Percentiles rank a stretch among this genome's conserved stretches.
phyloP scores from a whole-genome alignment of 805 yeast species.

The Komagataella ulmi region DNA sequence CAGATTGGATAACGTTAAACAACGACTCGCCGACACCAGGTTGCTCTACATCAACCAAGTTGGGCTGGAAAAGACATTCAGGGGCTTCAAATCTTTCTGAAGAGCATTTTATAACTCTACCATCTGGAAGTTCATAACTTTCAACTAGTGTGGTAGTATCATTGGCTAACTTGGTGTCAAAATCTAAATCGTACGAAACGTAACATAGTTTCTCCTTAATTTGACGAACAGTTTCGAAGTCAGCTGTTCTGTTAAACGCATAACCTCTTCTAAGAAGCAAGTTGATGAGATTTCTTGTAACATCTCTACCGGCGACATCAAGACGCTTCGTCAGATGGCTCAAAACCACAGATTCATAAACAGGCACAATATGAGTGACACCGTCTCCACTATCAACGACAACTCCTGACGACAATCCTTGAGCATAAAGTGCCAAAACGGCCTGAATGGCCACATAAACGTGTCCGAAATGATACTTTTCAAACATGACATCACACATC shows the following conservation, averaged over 20 bases:
- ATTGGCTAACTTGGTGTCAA: conserved; percentile 75
- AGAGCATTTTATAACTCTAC: conserved; percentile 86
- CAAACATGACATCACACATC: conserved; percentile 91
- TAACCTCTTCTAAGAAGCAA: conserved; percentile 89
- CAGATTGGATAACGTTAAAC: conserved; percentile 86
- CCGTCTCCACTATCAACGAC: conserved; percentile 99
- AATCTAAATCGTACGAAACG: conserved; percentile 85
- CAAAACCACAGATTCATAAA: conserved; percentile 92
- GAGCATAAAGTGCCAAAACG: conserved; percentile 94
- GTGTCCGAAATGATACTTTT: conserved; percentile 80
- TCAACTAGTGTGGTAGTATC: conserved; percentile 95
- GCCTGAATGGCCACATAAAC: conserved; percentile 96
- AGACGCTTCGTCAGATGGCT: conserved; percentile 85
- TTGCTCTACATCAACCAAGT: conserved; percentile 88
- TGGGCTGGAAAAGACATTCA: conserved; percentile 94
- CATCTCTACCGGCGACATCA: conserved; percentile 97
- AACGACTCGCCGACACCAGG: conserved; percentile 92
- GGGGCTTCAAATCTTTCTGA: conserved; percentile 96
- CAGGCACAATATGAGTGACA: conserved; percentile 97
- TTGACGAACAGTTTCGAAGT: conserved; percentile 96
- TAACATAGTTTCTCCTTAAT: conserved; percentile 94
- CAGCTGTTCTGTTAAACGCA: conserved; percentile 97
- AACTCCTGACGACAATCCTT: conserved; percentile 92
- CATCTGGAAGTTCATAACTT: conserved; percentile 90
- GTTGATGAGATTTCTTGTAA: conserved; percentile 89